phyloP scores from a whole-genome alignment of 2,329 filamentous ascomycete species.

The Chaetomiaceae sp. region DNA sequence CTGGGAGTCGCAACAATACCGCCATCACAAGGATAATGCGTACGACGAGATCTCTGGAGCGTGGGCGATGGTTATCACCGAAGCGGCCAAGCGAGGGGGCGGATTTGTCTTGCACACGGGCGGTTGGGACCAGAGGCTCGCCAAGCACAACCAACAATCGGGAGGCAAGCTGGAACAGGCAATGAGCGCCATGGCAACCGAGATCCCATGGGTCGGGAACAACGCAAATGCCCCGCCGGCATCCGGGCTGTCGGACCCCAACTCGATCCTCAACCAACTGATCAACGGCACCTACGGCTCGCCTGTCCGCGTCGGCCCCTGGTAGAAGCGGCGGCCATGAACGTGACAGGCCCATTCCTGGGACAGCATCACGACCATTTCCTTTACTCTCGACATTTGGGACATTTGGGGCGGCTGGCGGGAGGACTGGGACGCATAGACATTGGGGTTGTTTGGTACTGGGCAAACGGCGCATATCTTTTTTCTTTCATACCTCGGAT shows the following conservation, averaged over 20 bases:
- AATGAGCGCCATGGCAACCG: constrained; percentile 68
- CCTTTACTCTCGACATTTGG: constrained; percentile 9
- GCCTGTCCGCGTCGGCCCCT: constrained; percentile 58
- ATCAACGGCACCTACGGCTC: constrained; percentile 56
- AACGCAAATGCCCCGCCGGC: constrained; percentile 28
- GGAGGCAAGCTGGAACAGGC: constrained; percentile 76
- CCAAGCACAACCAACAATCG: constrained; percentile 82
- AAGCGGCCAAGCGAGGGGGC: constrained; percentile 84
- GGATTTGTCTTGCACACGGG: constrained; percentile 86
- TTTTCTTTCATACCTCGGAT: constrained; percentile 15
- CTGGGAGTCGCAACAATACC: constrained; percentile 85
- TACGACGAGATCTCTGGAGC: constrained; percentile 95
- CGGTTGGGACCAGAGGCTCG: constrained; percentile 84
- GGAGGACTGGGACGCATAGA: constrained; percentile 21
- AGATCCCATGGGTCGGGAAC: constrained; percentile 71
- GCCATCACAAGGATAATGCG: constrained; percentile 87
- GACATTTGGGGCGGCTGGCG: constrained; percentile 3
- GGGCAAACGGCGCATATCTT: constrained; percentile 13
- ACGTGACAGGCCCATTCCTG: too few species aligned
- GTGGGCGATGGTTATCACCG: constrained; percentile 86
- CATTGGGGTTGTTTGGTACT: constrained; percentile 10
- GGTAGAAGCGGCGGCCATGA: constrained; percentile 36
- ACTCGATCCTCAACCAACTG: constrained; percentile 58
- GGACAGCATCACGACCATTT: constrained; percentile 14
- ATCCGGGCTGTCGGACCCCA: constrained; percentile 41